Conservation (phyloP, 306 rosid genomes). For the Glycine soja region DNA sequence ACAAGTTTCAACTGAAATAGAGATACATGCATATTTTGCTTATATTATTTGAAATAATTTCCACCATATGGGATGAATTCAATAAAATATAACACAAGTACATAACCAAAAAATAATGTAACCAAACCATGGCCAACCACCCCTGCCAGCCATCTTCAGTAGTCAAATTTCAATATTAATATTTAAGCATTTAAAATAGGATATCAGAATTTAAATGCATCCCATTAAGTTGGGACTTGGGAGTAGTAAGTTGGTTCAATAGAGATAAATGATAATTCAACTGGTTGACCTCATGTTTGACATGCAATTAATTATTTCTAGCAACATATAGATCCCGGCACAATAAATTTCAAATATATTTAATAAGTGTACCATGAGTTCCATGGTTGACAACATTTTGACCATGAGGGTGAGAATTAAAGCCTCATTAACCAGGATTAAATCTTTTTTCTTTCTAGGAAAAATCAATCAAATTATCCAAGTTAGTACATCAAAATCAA, state of each 20-base stretch:
- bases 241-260: constrained; percentile 31
- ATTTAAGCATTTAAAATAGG: constrained; percentile 9
- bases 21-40: constrained; percentile 30
- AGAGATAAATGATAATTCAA: constrained; percentile 1
- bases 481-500: background rate
- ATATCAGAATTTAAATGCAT: constrained; percentile 16
- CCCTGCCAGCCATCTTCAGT: constrained; percentile 2
- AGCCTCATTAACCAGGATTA: constrained; percentile 1
- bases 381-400: background rate
- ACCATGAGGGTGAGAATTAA: background rate
- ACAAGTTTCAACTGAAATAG: constrained; percentile 4
- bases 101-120: constrained; percentile 7
- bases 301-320: constrained; percentile 37
- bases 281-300: constrained; percentile 34
- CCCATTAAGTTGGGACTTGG: constrained; percentile 16
- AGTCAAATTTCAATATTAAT: background rate
- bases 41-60: constrained; percentile 9
- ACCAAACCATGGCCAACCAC: constrained; percentile 1
- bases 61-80: background rate
- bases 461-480: background rate
- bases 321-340: constrained; percentile 3
- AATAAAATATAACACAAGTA: background rate
- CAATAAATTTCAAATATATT: constrained; percentile 26
- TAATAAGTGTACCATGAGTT: background rate
- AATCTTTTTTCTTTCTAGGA: constrained; percentile 1